Conservation (phyloP, 169 alveolate genomes). For the Plasmodium falciparum region DNA sequence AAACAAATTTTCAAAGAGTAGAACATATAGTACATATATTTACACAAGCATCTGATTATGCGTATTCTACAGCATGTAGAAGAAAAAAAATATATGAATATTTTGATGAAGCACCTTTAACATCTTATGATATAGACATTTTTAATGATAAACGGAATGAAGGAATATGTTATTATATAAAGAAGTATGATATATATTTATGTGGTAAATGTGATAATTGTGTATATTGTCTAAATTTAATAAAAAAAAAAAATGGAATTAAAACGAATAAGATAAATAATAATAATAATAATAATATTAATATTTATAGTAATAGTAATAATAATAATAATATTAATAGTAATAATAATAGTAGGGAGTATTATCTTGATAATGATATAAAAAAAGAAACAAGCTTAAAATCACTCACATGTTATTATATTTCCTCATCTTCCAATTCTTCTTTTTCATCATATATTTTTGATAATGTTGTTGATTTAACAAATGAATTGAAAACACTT, state of each 20-base stretch:
- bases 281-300: not conserved
- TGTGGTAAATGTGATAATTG: constrained; percentile 71
- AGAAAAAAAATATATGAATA: constrained; percentile 73
- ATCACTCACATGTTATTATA: not conserved
- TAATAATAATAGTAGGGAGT: not conserved
- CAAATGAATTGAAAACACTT: constrained; percentile 25
- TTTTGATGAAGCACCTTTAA: constrained; percentile 51
- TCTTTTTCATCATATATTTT: not conserved
- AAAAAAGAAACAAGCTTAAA: not conserved
- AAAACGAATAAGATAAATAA: not conserved
- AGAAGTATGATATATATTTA: constrained; percentile 40
- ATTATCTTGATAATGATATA: not conserved
- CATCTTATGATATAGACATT: constrained; percentile 16
- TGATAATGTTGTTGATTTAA: constrained; percentile 11
- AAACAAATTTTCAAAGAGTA: constrained; percentile 59
- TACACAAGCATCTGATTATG: constrained; percentile 70
- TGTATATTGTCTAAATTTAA: not conserved
- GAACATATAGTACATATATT: constrained; percentile 66
- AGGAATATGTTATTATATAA: constrained; percentile 64
- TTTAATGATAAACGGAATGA: constrained; percentile 17
- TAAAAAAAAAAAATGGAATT: not conserved
- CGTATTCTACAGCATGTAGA: constrained; percentile 49
- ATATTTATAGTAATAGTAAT: not conserved
- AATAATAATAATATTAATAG: not conserved
- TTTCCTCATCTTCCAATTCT: not conserved